phyloP scores from a whole-genome alignment of 352 stramenopile species.

The Globisporangium paroecandrum region DNA sequence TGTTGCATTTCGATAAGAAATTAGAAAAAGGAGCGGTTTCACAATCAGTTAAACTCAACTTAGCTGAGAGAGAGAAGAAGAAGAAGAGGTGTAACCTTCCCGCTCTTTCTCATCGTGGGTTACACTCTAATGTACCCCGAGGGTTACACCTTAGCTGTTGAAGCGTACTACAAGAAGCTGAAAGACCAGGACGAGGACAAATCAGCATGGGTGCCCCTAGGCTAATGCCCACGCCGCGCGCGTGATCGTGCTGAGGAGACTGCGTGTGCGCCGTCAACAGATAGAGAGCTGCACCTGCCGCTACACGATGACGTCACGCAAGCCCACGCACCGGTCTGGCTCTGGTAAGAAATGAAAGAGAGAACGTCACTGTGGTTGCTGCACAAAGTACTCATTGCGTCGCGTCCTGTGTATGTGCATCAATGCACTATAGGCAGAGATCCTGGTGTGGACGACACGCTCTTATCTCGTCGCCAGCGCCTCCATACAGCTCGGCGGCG shows the following conservation, averaged over 20 bases:
- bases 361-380: neutral
- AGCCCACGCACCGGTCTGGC: slow-evolving; percentile 6
- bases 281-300: neutral
- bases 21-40: neutral
- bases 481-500: slow-evolving; percentile 1
- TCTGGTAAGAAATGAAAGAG: slow-evolving; percentile 7
- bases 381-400: neutral
- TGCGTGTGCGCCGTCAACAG: neutral
- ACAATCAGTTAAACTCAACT: slow-evolving; percentile 5
- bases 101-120: neutral
- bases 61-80: neutral
- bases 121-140: neutral
- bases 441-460: neutral
- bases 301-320: slow-evolving; percentile 10
- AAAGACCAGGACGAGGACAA: neutral
- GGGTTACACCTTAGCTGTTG: neutral
- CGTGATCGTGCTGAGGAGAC: neutral
- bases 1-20: neutral
- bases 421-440: slow-evolving; percentile 1
- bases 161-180: neutral
- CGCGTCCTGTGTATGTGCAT: neutral
- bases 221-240: neutral
- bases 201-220: neutral
- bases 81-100: neutral
- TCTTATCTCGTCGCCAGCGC: neutral